phyloP scores from a whole-genome alignment of 2,329 filamentous ascomycete species.

The Neopestalotiopsis sp. region DNA sequence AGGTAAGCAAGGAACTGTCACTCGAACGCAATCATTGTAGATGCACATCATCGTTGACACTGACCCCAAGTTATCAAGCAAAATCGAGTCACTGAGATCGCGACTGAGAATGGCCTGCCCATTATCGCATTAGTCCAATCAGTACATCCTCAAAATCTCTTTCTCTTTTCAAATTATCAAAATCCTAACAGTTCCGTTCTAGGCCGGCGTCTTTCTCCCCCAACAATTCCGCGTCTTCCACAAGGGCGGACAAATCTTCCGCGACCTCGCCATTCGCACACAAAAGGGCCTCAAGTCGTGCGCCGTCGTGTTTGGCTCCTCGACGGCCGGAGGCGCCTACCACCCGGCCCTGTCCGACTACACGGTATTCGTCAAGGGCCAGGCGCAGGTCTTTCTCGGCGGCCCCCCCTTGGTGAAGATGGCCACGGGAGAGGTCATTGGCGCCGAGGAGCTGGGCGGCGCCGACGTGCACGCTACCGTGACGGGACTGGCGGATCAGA shows the following conservation, averaged over 20 bases:
- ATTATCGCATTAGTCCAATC: slow-evolving; percentile 45
- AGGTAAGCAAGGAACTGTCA: neutral
- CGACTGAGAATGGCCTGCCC: slow-evolving; percentile 44
- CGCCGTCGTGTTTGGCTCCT: slow-evolving; percentile 49
- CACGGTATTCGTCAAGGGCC: slow-evolving; percentile 41
- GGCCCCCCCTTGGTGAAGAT: slow-evolving; percentile 51
- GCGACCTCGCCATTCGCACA: slow-evolving; percentile 43
- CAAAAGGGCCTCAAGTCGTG: slow-evolving; percentile 44
- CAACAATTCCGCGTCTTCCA: slow-evolving; percentile 52
- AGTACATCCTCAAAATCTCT: too few relatives aligned
- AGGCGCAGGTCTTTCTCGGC: slow-evolving; percentile 49
- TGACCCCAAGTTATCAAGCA: slow-evolving; percentile 35
- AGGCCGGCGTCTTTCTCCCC: slow-evolving; percentile 44
- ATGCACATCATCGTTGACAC: neutral
- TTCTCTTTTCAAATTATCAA: too few relatives aligned
- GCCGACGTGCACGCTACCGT: slow-evolving; percentile 44
- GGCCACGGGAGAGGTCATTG: slow-evolving; percentile 48
- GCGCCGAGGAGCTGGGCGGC: slow-evolving; percentile 46
- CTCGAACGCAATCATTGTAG: neutral
- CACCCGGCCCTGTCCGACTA: slow-evolving; percentile 45
- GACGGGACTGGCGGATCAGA: slow-evolving; percentile 48
- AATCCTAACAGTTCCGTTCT: too few relatives aligned
- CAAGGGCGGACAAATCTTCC: slow-evolving; percentile 46
- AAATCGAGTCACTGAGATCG: slow-evolving; percentile 42
- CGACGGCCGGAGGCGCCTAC: slow-evolving; percentile 47